Conservation (phyloP, 345 rosid genomes). For the Eucalyptus tenuipes region DNA sequence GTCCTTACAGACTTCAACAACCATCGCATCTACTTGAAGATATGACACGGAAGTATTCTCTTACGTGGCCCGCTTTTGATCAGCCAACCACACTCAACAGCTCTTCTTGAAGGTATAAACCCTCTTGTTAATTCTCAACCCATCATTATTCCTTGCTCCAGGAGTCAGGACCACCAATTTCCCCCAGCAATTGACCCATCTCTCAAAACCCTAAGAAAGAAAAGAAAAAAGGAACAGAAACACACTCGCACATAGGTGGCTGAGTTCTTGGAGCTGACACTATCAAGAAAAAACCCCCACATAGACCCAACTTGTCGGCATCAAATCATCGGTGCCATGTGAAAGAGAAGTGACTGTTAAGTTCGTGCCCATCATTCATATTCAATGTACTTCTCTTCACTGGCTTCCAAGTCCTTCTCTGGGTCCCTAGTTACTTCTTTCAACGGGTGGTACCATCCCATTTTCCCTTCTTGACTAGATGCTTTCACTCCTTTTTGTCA, state of each 20-base stretch:
- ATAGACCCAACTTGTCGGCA: neutral
- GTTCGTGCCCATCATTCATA: neutral
- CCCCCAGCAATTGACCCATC: neutral
- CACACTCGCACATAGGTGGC: neutral
- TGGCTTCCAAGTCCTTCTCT: neutral
- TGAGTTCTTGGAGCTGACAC: neutral
- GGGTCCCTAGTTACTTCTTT: neutral
- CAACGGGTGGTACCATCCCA: neutral
- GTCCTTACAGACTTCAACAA: neutral
- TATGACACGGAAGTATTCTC: neutral
- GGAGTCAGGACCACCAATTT: neutral
- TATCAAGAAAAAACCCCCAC: neutral
- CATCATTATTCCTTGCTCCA: neutral
- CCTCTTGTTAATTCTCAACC: neutral
- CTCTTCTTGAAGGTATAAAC: neutral
- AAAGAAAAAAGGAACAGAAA: neutral
- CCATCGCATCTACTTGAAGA: neutral
- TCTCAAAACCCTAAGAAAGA: neutral
- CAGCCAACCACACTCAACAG: neutral
- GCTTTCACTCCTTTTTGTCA: neutral
- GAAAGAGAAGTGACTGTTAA: neutral
- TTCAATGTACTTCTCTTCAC: neutral
- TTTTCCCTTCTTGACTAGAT: neutral
- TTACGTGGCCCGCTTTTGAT: neutral
- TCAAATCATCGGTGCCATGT: neutral